Evolutionary conservation across 306 rosid genomes (phyloP), one percentile per base, ranked within the genome.

Genomic region (Dryas alaskensis): DNA sequence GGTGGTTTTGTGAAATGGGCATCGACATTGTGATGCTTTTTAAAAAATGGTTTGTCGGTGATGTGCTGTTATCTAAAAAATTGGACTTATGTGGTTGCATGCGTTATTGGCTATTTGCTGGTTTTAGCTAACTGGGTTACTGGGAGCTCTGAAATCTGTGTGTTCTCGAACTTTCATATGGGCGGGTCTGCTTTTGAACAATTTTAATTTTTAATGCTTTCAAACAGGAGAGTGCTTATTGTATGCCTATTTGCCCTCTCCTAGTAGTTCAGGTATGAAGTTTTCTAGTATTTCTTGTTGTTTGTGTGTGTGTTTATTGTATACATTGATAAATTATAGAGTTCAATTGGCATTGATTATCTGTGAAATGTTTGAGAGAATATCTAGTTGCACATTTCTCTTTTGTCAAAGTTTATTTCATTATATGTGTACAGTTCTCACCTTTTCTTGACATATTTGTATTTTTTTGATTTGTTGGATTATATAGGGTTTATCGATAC

Each of bases 11-110:
- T 54, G 7, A 72, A 48, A 25, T 72, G 77, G 72, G 57, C 72
- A 66, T 82, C 74, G 74, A 2, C 51, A 66, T 48, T 79, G 5
- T 65, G 44, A 53, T 63, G 51, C 37, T 77, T 64, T 25, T 63
- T 63, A 25, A 14, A 19, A 10, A 22, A 48, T 74, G 73, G 76
- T 62, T 78, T 72, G 69, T 76, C 70, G 73, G 43, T 66, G 74
- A 44, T 78, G 65, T 54, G 67, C 58, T 84, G 76, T 77, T 59
- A 44, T 83, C 44, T 81, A n/a, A 45, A 22, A 46, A 45, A 50
- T 59, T 47, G 81, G 73, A 70, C 55, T 70, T 64, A 43, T 69
- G 52, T 75, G 73, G 84, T 72, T 64, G 69, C 72, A 78, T 64
- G 73, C 73, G 67, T 64, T 63, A 55, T 58, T 60, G 37, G 46